A percentile compares a stretch with the other conserved stretches of the same genome.
phyloP scores from a whole-genome alignment of 179 eudicot genomes.

The Spinacia oleracea region DNA sequence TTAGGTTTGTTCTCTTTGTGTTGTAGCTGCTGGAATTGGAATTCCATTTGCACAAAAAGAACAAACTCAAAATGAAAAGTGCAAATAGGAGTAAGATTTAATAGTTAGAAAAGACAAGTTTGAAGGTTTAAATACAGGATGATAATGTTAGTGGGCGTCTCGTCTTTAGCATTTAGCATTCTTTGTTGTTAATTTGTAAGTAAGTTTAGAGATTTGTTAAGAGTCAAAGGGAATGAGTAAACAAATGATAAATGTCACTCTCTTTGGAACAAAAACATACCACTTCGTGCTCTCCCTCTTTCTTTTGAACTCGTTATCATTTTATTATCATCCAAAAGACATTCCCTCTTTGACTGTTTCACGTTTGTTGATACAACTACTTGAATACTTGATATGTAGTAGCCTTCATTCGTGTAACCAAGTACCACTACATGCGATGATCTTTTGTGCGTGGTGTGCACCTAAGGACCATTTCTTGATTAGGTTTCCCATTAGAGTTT shows the following conservation, averaged over 20 bases:
- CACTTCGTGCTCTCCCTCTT: constrained; percentile 26
- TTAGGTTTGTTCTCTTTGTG: constrained; percentile 27
- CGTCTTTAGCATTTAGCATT: constrained; percentile 9
- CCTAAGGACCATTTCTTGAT: background rate
- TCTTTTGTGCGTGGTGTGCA: background rate
- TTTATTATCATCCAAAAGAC: background rate
- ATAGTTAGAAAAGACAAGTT: background rate
- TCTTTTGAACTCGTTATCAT: background rate
- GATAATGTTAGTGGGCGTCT: constrained; percentile 20
- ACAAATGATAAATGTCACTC: constrained; percentile 20
- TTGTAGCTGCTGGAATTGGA: constrained; percentile 36
- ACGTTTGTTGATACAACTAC: background rate
- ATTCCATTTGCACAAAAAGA: constrained; percentile 40
- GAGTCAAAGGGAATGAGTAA: constrained; percentile 22
- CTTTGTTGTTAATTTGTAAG: background rate
- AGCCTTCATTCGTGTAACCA: background rate
- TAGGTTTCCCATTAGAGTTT: too few species aligned
- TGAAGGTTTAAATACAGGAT: constrained; percentile 12
- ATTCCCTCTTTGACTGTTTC: constrained; percentile 3
- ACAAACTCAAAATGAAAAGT: background rate
- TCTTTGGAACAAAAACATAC: background rate
- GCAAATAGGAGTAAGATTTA: background rate
- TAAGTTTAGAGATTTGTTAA: background rate
- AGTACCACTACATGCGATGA: background rate
- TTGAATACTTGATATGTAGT: background rate